Conservation (phyloP, 208 protist species). For the Zelonia costaricensis region DNA sequence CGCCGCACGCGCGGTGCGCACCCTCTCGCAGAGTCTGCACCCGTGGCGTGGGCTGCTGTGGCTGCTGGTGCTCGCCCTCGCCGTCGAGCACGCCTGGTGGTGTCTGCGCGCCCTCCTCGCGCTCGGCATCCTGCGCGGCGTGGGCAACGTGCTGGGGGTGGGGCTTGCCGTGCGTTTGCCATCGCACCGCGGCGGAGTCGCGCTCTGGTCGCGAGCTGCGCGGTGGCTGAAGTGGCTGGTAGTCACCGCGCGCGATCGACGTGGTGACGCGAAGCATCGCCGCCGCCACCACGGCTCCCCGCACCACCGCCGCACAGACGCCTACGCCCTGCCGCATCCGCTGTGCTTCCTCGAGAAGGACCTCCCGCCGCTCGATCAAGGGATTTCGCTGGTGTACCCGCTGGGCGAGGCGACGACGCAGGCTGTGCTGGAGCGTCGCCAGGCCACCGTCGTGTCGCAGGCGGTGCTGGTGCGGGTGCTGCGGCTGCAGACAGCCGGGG, state of each 20-base stretch:
- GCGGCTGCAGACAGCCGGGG: conserved; percentile 38
- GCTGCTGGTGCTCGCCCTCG: conserved; percentile 4
- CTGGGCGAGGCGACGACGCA: conserved; percentile 42
- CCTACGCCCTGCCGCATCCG: conserved; percentile 8
- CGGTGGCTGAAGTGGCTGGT: conserved; percentile 9
- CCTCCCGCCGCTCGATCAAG: conserved; percentile 25
- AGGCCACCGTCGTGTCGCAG: conserved; percentile 37
- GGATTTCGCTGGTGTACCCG: conserved; percentile 43
- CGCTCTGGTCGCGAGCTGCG: background rate
- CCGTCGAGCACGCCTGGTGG: conserved; percentile 1
- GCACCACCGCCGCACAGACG: background rate
- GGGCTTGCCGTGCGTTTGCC: conserved; percentile 11
- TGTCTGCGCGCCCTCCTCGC: conserved; percentile 4
- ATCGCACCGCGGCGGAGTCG: conserved; percentile 5
- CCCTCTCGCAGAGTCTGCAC: background rate
- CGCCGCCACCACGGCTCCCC: background rate
- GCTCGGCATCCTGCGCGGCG: background rate
- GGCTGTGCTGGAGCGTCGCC: conserved; percentile 39
- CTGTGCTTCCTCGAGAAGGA: background rate
- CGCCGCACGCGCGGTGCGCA: background rate
- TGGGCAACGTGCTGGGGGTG: conserved; percentile 3
- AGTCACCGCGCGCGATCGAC: background rate
- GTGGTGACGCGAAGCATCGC: background rate
- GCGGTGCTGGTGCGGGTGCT: conserved; percentile 48
- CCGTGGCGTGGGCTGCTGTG: background rate